These are phyloP conservation scores for Annulohypoxylon truncatum DNA, from an alignment of 2,329 filamentous ascomycete genomes.

Conservation along the genomic window DNA sequence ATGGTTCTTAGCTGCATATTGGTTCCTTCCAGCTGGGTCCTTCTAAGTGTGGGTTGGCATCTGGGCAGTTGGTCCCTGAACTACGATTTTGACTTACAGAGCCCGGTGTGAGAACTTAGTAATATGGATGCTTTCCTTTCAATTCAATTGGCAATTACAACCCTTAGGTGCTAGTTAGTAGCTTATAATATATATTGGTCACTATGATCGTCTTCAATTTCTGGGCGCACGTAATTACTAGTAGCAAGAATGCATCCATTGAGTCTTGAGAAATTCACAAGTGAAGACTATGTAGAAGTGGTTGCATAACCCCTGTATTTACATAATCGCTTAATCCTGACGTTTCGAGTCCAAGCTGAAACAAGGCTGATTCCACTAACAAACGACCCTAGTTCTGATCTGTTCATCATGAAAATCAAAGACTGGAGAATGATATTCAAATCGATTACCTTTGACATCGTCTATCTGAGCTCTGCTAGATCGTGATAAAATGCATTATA, in stretches of 20 bases:
- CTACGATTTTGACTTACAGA: not conserved
- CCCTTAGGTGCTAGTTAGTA: not conserved
- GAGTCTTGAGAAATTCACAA: not conserved
- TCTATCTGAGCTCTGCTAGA: not conserved
- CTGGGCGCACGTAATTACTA: not conserved
- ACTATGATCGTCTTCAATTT: not conserved
- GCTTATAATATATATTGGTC: not conserved
- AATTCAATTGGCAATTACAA: not conserved
- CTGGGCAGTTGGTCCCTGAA: not conserved
- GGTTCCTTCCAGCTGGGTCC: slow-evolving; percentile 1
- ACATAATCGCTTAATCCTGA: slow-evolving; percentile 23
- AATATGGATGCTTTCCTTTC: not conserved
- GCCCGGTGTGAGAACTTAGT: not conserved
- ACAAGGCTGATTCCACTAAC: slow-evolving; percentile 11
- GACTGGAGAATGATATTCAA: not conserved
- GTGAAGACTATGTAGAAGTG: too few relatives aligned
- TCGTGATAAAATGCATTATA: not conserved
- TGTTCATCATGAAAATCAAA: not conserved
- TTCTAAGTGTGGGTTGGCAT: not conserved
- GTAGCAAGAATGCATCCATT: not conserved
- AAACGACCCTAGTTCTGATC: slow-evolving; percentile 4
- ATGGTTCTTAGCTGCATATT: not conserved
- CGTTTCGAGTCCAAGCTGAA: slow-evolving; percentile 33
- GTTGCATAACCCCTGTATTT: slow-evolving; percentile 9
- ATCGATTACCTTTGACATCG: not conserved